Base-by-base conservation (phyloP, 2,329 filamentous ascomycete genomes). In the Aspergillus ibericus region DNA sequence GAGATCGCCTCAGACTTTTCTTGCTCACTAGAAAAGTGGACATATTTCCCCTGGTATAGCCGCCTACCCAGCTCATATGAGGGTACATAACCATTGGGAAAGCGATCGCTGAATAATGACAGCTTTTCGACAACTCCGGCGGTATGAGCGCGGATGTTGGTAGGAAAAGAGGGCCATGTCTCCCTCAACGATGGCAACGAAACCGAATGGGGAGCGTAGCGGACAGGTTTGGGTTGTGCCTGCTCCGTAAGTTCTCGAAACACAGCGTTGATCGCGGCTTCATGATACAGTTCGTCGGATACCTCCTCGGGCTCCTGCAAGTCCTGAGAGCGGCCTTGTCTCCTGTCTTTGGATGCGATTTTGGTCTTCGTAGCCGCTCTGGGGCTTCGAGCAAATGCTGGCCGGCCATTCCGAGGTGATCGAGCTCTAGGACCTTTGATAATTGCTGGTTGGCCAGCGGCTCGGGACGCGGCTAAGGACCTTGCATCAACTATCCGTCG, bases 111-210 rank as follows among this genome's bases (percentile, higher is more conserved):
- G 53, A 75, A 60, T 55, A 60, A 68, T 4, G 70, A 68, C 16
- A 78, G 60, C 59, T 76, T 75, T 50, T 75, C 72, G 25, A 70
- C 55, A 22, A 77, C 63, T 9, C 68, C 68, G 27, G 68, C 69
- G 5, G 66, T 66, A 34, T 65, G 67, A 2, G 67, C 68, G 5
- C 66, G 66, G 7, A 60, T 50, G 35, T 70, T 68, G 2, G 71
- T 72, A 1, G 76, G 74, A 8, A 78, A 58, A 27, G 74, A 68
- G 18, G 76, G 76, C 76, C 76, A 78, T 10, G 75, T 78, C 27
- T 74, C 67, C 51, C 64, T 69, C 55, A 78, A 49, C 35, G 66
- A 70, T 15, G 70, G 67, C 29, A 70, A 63, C 34, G 68, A 65
- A 57, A 75, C 71, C 5, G 69, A 61, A 18, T 69, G 61, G 13